Conservation (phyloP, 192 early-diverging fungal genomes). For the Umbelopsis sp. region DNA sequence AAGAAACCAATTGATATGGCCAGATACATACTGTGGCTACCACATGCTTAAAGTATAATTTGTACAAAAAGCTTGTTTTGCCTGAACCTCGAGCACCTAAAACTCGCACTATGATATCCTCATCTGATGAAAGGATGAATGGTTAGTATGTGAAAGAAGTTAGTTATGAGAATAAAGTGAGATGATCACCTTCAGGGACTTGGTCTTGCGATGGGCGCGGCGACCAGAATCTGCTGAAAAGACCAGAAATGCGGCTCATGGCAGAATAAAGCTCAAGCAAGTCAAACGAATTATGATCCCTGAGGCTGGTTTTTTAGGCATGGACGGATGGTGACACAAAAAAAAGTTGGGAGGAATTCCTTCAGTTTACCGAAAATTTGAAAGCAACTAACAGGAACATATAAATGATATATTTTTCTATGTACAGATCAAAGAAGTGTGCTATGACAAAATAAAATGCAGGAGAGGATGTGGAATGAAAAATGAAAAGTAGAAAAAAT, state of each 20-base stretch:
- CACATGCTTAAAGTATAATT: constrained; percentile 35
- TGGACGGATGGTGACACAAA: background rate
- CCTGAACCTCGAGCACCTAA: constrained; percentile 33
- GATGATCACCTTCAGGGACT: background rate
- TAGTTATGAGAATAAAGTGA: background rate
- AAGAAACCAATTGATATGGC: too few species aligned
- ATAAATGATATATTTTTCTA: background rate
- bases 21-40: constrained; percentile 11
- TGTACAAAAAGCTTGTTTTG: constrained; percentile 38
- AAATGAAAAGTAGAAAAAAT: background rate
- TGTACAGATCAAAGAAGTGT: background rate
- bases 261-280: background rate
- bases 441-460: background rate
- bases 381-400: background rate
- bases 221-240: constrained; percentile 6
- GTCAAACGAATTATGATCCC: too few species aligned
- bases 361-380: too few species aligned
- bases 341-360: too few species aligned
- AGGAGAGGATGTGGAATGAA: background rate
- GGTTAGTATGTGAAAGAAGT: background rate
- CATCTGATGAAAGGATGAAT: background rate
- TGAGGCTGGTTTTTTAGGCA: too few species aligned
- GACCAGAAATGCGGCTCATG: constrained; percentile 10
- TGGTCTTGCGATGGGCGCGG: background rate
- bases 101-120: constrained; percentile 22